Conservation (phyloP, 2,329 filamentous ascomycete species). For the Blastomyces parvus region DNA sequence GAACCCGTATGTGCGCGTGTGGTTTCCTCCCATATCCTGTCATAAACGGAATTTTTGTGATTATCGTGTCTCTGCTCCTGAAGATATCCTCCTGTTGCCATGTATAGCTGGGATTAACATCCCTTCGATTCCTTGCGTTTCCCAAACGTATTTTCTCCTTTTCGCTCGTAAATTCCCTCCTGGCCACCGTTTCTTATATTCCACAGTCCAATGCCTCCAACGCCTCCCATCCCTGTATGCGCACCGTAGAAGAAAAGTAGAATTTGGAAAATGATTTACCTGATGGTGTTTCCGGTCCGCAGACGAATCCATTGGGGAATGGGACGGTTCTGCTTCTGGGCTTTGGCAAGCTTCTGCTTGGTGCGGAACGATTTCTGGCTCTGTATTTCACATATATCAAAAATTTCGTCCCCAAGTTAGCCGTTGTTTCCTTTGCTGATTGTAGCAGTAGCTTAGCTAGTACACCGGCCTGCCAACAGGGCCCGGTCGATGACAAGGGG, state of each 20-base stretch:
- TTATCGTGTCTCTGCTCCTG: background rate
- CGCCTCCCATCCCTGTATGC: background rate
- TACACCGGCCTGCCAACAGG: no score
- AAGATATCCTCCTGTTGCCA: background rate
- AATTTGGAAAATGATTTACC: slow-evolving; percentile 53
- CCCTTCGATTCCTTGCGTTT: background rate
- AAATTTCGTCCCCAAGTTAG: slow-evolving; percentile 4
- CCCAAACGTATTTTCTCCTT: background rate
- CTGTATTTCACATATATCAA: slow-evolving; percentile 41
- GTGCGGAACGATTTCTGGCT: slow-evolving; percentile 99
- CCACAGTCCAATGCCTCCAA: background rate
- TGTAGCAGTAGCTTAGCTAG: no score
- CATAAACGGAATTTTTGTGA: background rate
- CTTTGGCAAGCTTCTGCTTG: slow-evolving; percentile 99
- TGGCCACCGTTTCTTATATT: no score
- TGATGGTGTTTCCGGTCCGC: slow-evolving; percentile 97
- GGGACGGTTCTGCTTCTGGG: slow-evolving; percentile 99
- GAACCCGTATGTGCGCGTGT: no score
- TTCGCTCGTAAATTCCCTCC: background rate
- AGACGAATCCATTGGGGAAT: slow-evolving; percentile 99
- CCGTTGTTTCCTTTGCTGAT: background rate
- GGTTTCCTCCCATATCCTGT: background rate
- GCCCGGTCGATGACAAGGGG: background rate
- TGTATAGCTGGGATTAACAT: background rate
- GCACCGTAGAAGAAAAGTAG: slow-evolving; percentile 10